Percentiles rank a stretch among this genome's conserved stretches.
Evolutionary conservation across 2,329 filamentous ascomycete genomes (phyloP).

Genomic region (Rhytidhysteron rufulum): DNA sequence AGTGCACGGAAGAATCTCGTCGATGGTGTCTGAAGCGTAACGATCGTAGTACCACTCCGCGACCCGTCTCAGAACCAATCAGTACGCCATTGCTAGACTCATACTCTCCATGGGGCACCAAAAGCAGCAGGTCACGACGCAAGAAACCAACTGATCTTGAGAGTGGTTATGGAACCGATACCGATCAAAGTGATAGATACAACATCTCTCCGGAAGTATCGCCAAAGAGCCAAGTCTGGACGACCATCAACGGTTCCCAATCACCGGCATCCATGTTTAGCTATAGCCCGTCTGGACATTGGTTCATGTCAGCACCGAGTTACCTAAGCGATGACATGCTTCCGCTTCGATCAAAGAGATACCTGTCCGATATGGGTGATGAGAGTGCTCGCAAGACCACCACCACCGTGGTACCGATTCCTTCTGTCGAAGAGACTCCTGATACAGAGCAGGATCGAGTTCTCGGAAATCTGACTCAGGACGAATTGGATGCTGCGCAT

Average conservation of each 20-base stretch:
- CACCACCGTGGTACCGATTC: background rate
- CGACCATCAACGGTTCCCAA: conserved; percentile 37
- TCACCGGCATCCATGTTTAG: conserved; percentile 11
- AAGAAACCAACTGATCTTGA: conserved; percentile 22
- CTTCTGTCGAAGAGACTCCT: background rate
- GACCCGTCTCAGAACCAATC: conserved; percentile 1
- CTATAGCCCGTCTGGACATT: conserved; percentile 10
- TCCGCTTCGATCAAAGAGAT: conserved; percentile 22
- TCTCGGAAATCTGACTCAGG: background rate
- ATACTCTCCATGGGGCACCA: conserved; percentile 12
- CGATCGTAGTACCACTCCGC: conserved; percentile 11
- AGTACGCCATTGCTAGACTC: conserved; percentile 11
- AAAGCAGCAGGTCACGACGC: conserved; percentile 8
- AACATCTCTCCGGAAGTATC: conserved; percentile 39
- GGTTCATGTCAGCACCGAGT: conserved; percentile 15
- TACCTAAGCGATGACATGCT: conserved; percentile 6
- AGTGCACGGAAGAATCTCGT: conserved; percentile 34
- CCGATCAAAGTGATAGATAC: conserved; percentile 33
- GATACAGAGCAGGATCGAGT: background rate
- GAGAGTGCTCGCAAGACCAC: conserved; percentile 5
- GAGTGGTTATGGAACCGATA: conserved; percentile 42
- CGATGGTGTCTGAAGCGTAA: conserved; percentile 29
- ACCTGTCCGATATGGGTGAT: conserved; percentile 21
- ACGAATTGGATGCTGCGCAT: conserved; percentile 34
- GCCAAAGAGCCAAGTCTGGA: conserved; percentile 37